phyloP scores from a whole-genome alignment of 2,329 filamentous ascomycete genomes.

The Aspergillus ochraceus region DNA sequence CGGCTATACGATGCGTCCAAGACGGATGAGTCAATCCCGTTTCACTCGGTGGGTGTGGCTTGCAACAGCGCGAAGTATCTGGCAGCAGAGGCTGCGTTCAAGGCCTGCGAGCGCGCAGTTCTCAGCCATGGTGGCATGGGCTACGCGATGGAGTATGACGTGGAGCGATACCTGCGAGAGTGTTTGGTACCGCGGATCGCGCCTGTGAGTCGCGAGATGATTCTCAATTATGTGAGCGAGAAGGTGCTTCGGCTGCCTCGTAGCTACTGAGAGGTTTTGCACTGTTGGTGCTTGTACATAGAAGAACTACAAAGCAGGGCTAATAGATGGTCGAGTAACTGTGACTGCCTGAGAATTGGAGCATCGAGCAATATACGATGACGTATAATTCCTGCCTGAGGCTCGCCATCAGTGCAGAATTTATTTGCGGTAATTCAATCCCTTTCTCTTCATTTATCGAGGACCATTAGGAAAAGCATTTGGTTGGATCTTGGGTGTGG shows the following conservation, averaged over 20 bases:
- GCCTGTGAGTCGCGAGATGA: constrained; percentile 57
- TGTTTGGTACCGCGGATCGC: constrained; percentile 61
- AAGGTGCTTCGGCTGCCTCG: constrained; percentile 44
- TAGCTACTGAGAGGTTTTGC: constrained; percentile 36
- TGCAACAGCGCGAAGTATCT: constrained; percentile 70
- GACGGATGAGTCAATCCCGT: constrained; percentile 53
- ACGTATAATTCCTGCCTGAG: no score
- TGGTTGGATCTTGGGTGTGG: no score
- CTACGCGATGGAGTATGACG: constrained; percentile 63
- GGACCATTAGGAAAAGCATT: no score
- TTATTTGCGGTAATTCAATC: no score
- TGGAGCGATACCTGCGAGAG: constrained; percentile 61
- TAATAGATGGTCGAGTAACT: no score
- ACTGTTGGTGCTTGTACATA: no score
- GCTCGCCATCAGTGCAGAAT: no score
- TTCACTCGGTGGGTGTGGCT: constrained; percentile 61
- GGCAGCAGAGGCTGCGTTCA: constrained; percentile 62
- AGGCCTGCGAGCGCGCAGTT: constrained; percentile 58
- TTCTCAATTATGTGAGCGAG: constrained; percentile 47
- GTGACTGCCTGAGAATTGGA: no score
- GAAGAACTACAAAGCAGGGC: no score
- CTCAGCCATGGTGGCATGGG: constrained; percentile 63
- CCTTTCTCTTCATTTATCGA: no score
- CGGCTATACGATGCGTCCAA: constrained; percentile 56
- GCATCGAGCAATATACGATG: no score